phyloP scores from a whole-genome alignment of 1,284 basidiomycete genomes.

The Microbotryum saponariae region DNA sequence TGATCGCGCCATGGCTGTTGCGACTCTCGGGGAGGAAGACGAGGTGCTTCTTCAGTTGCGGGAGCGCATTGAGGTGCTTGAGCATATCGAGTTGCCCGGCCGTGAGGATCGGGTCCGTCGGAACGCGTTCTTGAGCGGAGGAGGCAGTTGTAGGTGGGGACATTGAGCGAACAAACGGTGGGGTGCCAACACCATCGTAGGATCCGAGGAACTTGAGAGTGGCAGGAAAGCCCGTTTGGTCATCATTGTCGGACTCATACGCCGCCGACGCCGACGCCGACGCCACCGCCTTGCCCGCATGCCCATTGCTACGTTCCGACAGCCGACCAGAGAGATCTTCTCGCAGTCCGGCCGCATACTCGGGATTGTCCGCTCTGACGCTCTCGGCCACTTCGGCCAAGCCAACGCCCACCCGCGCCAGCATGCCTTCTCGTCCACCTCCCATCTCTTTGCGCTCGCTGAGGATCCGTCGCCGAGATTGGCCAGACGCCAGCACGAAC shows the following conservation, averaged over 20 bases:
- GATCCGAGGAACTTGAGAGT: no score
- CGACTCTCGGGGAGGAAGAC: constrained; percentile 28
- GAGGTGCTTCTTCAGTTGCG: constrained; percentile 26
- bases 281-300: no score
- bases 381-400: constrained; percentile 12
- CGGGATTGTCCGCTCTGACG: constrained; percentile 20
- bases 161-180: no score
- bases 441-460: constrained; percentile 4
- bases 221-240: no score
- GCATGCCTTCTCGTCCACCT: constrained; percentile 18
- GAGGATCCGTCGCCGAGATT: constrained; percentile 12
- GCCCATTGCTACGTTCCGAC: no score
- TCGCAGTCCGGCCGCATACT: constrained; percentile 12
- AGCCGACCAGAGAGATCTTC: no score
- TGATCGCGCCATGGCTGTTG: constrained; percentile 31
- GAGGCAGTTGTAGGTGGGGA: no score
- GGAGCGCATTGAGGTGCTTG: constrained; percentile 24
- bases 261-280: no score
- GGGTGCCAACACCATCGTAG: no score
- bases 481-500: constrained; percentile 13
- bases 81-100: constrained; percentile 26
- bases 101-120: constrained; percentile 28
- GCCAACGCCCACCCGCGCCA: constrained; percentile 18
- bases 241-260: no score
- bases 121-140: neutral